Conservation (phyloP, 2,329 filamentous ascomycete species). For the Penicillium sp. region DNA sequence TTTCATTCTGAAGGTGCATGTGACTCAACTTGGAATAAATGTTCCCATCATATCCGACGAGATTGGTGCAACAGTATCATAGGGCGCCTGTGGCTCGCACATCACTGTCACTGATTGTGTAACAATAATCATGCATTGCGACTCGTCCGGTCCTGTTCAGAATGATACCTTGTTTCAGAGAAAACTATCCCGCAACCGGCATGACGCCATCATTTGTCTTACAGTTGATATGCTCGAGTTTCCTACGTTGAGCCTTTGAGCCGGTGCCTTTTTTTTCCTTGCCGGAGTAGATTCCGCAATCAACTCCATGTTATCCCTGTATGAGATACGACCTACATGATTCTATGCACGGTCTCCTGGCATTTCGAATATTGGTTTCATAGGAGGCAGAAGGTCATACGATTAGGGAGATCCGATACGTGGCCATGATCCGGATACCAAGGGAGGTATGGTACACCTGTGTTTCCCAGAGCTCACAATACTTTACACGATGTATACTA, state of each 20-base stretch:
- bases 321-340: neutral
- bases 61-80: constrained; percentile 13
- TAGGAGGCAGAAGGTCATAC: neutral
- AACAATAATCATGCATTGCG: constrained; percentile 8
- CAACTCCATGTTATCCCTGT: neutral
- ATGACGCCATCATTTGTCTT: neutral
- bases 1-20: neutral
- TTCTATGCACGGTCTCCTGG: neutral
- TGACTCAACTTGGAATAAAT: constrained; percentile 4
- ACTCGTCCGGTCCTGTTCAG: constrained; percentile 6
- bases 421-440: neutral
- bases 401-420: neutral
- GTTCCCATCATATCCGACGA: constrained; percentile 1
- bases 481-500: neutral
- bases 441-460: neutral
- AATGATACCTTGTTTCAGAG: constrained; percentile 13
- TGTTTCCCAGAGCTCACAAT: neutral
- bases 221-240: neutral
- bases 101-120: constrained; percentile 9
- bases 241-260: neutral
- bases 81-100: constrained; percentile 8
- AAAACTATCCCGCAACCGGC: neutral
- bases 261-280: neutral
- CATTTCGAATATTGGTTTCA: neutral
- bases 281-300: neutral